A percentile compares a stretch with the other conserved stretches of the same genome.
Evolutionary conservation across 441 rosid species (phyloP).

Genomic region (Kokia cookei): DNA sequence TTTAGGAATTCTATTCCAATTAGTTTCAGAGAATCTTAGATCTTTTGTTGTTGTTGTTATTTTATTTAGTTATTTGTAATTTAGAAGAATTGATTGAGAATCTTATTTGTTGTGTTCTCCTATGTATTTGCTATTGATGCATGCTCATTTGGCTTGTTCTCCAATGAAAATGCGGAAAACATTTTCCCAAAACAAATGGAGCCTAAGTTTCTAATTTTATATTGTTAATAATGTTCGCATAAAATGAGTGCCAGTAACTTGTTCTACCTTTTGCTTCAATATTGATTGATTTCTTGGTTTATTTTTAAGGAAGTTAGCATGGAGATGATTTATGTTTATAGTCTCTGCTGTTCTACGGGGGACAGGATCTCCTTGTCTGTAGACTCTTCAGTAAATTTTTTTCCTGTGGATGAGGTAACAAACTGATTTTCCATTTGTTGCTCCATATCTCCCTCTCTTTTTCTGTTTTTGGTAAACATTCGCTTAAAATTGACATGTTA

Average conservation of each 20-base stretch:
- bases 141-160: background rate
- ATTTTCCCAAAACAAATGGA: background rate
- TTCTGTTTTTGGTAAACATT: background rate
- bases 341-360: conserved; percentile 41
- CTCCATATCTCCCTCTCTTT: background rate
- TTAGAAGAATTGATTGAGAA: background rate
- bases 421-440: conserved; percentile 1
- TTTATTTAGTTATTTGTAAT: background rate
- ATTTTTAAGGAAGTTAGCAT: conserved; percentile 45
- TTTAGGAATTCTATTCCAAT: background rate
- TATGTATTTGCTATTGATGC: background rate
- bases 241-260: background rate
- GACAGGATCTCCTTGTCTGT: conserved; percentile 44
- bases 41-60: background rate
- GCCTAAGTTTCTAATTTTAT: background rate
- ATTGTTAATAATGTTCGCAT: background rate
- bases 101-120: background rate
- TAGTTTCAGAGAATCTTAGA: background rate
- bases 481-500: background rate
- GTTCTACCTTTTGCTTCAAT: background rate
- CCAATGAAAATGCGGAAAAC: background rate
- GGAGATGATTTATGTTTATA: conserved; percentile 52
- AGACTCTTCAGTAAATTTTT: conserved; percentile 43
- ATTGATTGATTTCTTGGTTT: conserved; percentile 12
- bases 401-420: conserved; percentile 62